phyloP scores from a whole-genome alignment of 2,329 filamentous ascomycete species.

The Malbranchea zuffiana region DNA sequence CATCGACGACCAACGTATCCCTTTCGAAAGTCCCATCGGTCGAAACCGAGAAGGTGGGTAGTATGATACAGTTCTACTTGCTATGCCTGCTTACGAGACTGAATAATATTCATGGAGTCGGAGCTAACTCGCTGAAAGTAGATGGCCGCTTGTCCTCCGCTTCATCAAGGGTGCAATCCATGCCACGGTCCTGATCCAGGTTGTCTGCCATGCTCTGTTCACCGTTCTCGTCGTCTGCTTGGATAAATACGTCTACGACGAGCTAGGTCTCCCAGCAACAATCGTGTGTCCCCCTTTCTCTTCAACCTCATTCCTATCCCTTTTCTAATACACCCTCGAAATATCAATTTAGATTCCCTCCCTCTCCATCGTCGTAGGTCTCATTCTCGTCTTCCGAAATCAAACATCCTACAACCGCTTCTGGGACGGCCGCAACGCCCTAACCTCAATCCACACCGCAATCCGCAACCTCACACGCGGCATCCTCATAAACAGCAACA shows the following conservation, averaged over 20 bases:
- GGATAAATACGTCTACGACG: constrained; percentile 41
- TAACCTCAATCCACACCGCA: constrained; percentile 47
- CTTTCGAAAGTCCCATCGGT: constrained; percentile 16
- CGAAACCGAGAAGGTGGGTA: constrained; percentile 18
- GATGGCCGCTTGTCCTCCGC: constrained; percentile 53
- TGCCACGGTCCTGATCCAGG: constrained; percentile 45
- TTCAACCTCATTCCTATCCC: neutral
- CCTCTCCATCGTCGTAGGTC: constrained; percentile 53
- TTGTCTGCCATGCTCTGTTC: constrained; percentile 48
- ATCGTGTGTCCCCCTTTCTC: constrained; percentile 36
- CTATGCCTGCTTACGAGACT: neutral
- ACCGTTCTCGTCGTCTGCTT: constrained; percentile 49
- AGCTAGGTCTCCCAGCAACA: constrained; percentile 46
- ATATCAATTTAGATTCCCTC: constrained; percentile 42
- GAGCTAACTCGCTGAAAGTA: constrained; percentile 16
- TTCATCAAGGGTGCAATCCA: constrained; percentile 57
- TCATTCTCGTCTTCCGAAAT: constrained; percentile 59
- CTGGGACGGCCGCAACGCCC: constrained; percentile 49
- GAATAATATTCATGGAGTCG: neutral
- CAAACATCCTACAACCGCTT: constrained; percentile 54
- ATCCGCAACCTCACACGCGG: constrained; percentile 49
- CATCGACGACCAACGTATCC: constrained; percentile 14
- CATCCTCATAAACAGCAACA: constrained; percentile 42
- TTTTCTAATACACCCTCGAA: neutral
- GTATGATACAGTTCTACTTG: neutral